Evolutionary conservation across 140 eudicot species (phyloP), one percentile per base, ranked within the genome.

Genomic region (Flaveria floridana): DNA sequence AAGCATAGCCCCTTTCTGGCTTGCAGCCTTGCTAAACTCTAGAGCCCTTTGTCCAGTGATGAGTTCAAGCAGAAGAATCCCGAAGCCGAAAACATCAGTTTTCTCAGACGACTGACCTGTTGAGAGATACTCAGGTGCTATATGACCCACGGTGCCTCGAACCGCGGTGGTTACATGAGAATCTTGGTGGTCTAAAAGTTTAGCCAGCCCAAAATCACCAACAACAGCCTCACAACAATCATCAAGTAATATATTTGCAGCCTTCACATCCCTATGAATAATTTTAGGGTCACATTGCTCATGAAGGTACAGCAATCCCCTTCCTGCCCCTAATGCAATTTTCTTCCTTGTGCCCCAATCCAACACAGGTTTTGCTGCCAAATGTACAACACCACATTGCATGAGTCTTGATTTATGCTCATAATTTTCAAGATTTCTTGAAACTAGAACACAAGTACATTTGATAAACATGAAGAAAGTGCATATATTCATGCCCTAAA

Each of bases 201-300:
- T 92, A 37, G 97, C 96, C 20, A 92, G 58, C 70, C 97, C 97
- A 74, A 92, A 92, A 82, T 92, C 97, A 68, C 97, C 97, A 48
- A 92, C 97, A 47, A 92, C 96, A 19, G 97, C 97, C 83, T 92
- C 97, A 72, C 88, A 89, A 68, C 75, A 84, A 19, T 92, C 95
- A 76, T 92, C 96, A 7, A 92, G 91, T 57, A 92, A 73, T 72
- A 92, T 87, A 65, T 89, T 92, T 80, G 97, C 97, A 15, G 97
- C 97, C 86, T 92, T 92, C 0, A 92, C 96, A 81, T 92, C 97
- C 26, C 97, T 80, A 81, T 92, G 97, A 47, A 92, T 92, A n/a
- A 92, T 92, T 87, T 92, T 92, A 2, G 97, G 97, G 64, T 92
- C 97, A 82, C 97, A 92, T 68, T 92, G 97, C 84, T 92, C 97